Evolutionary conservation across 352 stramenopile species (phyloP), one percentile per base, ranked within the genome.

Genomic region (Blastocystis sp.): DNA sequence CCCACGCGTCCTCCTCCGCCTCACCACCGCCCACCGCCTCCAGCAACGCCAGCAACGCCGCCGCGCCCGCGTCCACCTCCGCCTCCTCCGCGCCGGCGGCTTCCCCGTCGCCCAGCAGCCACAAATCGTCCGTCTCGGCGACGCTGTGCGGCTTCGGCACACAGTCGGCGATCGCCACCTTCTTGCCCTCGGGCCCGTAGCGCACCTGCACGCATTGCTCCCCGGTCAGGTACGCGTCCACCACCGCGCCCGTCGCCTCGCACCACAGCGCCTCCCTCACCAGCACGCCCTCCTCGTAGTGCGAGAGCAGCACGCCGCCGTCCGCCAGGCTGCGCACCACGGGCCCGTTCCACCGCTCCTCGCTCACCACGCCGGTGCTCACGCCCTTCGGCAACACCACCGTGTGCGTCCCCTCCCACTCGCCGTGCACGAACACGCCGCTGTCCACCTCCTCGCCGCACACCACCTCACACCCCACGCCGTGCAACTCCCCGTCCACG

Each of bases 311-410:
- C 2, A 71, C 64, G 21, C 64, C 38, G 38, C 64, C 64, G 45
- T 71, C 64, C 38, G 21, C 45, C 64, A 71, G 45, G 2, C n/a
- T 14, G 19, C 64, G 64, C 38, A 71, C n/a, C 14, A 71, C 64
- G 45, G 14, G 64, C 1, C 64, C 23, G 45, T 71, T 71, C 64
- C 64, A 71, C 11, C 34, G 38, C 21, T 71, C 38, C 2, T 71
- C 64, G 21, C 19, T 71, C 23, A 71, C 23, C 19, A 71, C n/a
- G 38, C 64, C 64, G 2, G 10, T 52, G 17, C 23, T 40, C 14
- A 52, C 1, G 17, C 38, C 45, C 0, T 40, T 1, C 21, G 3
- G 11, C 38, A 52, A 40, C 64, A 40, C 64, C 61, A 66, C 28
- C 7, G 28, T n/a, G 38, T 71, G 64, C 14, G n/a, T n/a, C 1